Evolutionary conservation across 129 eudicot genomes (phyloP).

Genomic region (Centella asiatica): DNA sequence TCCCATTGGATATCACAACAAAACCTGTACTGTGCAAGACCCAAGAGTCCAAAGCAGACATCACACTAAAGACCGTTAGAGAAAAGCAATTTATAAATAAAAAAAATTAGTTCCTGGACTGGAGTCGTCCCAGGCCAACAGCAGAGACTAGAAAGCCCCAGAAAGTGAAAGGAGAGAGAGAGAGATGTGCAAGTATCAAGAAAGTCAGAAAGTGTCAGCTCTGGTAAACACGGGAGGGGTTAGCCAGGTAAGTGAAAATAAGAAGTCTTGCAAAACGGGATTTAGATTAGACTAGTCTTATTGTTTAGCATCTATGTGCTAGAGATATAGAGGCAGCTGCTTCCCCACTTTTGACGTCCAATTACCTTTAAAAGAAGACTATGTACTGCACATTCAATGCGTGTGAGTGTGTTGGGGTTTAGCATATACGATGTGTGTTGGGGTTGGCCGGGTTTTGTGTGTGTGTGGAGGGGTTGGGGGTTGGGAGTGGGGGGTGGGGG

Average conservation of each 20-base stretch:
- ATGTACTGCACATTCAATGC: too few relatives aligned
- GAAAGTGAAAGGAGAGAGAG: neutral
- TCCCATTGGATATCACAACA: too few relatives aligned
- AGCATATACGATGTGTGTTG: too few relatives aligned
- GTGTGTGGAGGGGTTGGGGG: too few relatives aligned
- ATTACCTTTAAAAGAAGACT: neutral
- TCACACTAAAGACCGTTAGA: conserved; percentile 8
- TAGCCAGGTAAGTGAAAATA: neutral
- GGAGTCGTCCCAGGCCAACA: conserved; percentile 8
- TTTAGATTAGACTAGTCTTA: conserved; percentile 11
- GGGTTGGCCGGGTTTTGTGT: too few relatives aligned
- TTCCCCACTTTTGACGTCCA: neutral
- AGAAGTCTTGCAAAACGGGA: conserved; percentile 5
- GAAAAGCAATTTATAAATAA: neutral
- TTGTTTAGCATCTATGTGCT: neutral
- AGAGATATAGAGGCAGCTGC: neutral
- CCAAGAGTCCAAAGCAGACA: conserved; percentile 1
- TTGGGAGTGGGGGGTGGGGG: too few relatives aligned
- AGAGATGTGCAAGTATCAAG: neutral
- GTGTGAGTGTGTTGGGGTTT: too few relatives aligned
- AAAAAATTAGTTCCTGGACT: too few relatives aligned
- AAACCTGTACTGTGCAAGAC: neutral
- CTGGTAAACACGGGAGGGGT: neutral
- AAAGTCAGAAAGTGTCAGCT: conserved; percentile 2
- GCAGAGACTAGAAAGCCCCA: conserved; percentile 2